Percentiles rank a stretch among this genome's conserved stretches.
Evolutionary conservation across 768 basidiomycete species (phyloP).

Genomic region (Panus rudis): DNA sequence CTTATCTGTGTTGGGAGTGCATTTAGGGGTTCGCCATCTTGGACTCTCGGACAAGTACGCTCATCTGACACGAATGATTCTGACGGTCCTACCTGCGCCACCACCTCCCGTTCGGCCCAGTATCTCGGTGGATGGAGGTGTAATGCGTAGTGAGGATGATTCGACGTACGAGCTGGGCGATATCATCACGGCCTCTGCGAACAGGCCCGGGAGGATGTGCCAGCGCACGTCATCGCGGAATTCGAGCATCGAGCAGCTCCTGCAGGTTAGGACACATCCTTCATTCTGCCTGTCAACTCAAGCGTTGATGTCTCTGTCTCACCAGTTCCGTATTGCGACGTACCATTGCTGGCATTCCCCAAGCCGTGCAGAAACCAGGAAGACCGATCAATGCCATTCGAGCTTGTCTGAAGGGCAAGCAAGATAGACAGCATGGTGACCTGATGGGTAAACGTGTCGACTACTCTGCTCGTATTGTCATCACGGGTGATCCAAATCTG

Average conservation of each 20-base stretch:
- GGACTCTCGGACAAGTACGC: slow-evolving; percentile 94
- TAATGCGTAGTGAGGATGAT: slow-evolving; percentile 95
- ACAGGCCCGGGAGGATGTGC: slow-evolving; percentile 93
- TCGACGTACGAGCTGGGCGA: slow-evolving; percentile 96
- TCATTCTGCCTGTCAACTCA: not conserved
- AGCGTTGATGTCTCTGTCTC: not conserved
- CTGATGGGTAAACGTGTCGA: slow-evolving; percentile 99
- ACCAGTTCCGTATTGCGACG: slow-evolving; percentile 92
- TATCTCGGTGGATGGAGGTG: slow-evolving; percentile 93
- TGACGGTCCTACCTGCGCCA: slow-evolving; percentile 94
- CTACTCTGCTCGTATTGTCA: slow-evolving; percentile 96
- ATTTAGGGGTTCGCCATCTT: slow-evolving; percentile 77
- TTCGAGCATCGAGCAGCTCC: slow-evolving; percentile 94
- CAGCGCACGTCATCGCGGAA: slow-evolving; percentile 89
- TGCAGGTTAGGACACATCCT: slow-evolving; percentile 55
- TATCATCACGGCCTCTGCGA: slow-evolving; percentile 90
- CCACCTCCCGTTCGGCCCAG: slow-evolving; percentile 96
- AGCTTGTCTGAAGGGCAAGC: slow-evolving; percentile 95
- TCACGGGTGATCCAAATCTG: slow-evolving; percentile 96
- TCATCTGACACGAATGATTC: slow-evolving; percentile 98
- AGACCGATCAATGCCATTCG: slow-evolving; percentile 97
- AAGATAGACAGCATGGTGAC: slow-evolving; percentile 94
- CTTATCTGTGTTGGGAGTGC: slow-evolving; percentile 79
- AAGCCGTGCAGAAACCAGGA: slow-evolving; percentile 93
- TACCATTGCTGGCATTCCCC: slow-evolving; percentile 96